Base-by-base conservation (phyloP, 352 stramenopile species). In the Pythium insidiosum region DNA sequence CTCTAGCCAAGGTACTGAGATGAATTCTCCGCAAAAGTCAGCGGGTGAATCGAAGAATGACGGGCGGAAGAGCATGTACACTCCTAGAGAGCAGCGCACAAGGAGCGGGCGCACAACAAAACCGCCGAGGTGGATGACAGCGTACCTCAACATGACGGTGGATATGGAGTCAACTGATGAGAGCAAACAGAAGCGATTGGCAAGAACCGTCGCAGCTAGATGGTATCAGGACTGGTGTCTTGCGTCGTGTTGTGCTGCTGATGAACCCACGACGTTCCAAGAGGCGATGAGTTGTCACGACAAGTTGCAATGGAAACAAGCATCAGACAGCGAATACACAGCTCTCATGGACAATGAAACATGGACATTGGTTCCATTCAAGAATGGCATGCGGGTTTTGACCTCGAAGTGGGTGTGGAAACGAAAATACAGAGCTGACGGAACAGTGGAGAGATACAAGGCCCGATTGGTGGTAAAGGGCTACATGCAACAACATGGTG, bases 271-370 rank as follows among this genome's bases (percentile, higher is more conserved):
- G 19, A 43, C 38, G 12, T 11, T 43, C 9, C 6, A 29, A 43
- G 38, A 43, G 9, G 38, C 38, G 4, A 43, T 43, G 38, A 20
- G 30, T 5, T 43, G 20, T 10, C 21, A 1, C n/a, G 38, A 33
- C 15, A 28, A 28, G 16, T 25, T 39, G 34, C 38, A 31, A 22
- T 43, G 43, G 43, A 50, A 38, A n/a, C 21, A 50, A 50, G 43
- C 43, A 19, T 22, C 33, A 21, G 24, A 50, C 24, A 43, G 21
- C 23, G 43, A 50, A 23, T 50, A 16, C 16, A 7, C 15, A 12
- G 39, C 25, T 13, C 28, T 50, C 5, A 2, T 33, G 6, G 38
- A 43, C 0, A 38, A 41, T 30, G 43, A 11, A 12, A 38, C 25
- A 6, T 38, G 43, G 19, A 29, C 39, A 13, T 38, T 50, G 19